Percentiles rank a stretch among this genome's conserved stretches.
These are phyloP conservation scores for Microcos paniculata DNA, from an alignment of 345 rosid genomes.

Conservation along the genomic window DNA sequence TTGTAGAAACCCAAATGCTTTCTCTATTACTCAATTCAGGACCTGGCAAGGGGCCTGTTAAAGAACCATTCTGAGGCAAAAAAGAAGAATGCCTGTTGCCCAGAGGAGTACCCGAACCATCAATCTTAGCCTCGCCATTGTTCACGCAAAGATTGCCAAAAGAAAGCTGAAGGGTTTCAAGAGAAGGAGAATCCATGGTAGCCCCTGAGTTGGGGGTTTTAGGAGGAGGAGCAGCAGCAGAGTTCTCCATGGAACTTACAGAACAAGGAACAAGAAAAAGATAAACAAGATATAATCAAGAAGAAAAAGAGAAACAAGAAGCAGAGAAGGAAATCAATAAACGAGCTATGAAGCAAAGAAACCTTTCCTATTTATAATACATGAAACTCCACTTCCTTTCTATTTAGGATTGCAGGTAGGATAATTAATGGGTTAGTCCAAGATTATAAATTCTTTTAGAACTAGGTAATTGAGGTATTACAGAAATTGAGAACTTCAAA, in stretches of 20 bases:
- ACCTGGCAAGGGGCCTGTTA: background rate
- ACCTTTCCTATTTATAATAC: background rate
- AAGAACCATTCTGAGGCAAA: background rate
- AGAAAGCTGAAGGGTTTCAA: slow-evolving; percentile 1
- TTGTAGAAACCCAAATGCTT: background rate
- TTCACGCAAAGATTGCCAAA: background rate
- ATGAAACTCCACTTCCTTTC: background rate
- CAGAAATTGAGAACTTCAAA: background rate
- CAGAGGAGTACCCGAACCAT: background rate
- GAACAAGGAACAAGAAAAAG: background rate
- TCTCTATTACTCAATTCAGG: background rate
- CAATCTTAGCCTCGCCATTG: background rate
- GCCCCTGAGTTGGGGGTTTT: background rate
- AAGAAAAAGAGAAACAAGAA: background rate
- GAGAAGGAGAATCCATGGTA: background rate
- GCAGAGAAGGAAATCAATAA: background rate
- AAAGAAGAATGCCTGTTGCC: background rate
- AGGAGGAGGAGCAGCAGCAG: background rate
- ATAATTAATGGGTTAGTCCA: background rate
- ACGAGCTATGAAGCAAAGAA: background rate
- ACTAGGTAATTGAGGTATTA: background rate
- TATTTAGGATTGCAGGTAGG: background rate
- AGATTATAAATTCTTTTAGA: background rate
- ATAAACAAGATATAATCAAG: background rate
- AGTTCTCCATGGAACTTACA: background rate